phyloP scores from a whole-genome alignment of 129 eudicot species.

The Saposhnikovia divaricata region DNA sequence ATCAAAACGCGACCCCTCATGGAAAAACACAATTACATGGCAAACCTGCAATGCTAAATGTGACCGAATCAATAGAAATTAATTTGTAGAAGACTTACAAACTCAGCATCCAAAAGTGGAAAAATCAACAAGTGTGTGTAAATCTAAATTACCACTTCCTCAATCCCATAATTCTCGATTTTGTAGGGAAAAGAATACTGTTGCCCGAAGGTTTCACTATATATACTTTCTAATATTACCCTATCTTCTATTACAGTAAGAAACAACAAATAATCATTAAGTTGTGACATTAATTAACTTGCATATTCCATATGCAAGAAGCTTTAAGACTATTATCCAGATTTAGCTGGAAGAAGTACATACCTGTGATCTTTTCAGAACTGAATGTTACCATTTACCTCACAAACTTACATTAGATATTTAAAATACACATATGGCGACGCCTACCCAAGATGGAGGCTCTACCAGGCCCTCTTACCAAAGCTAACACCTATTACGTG shows the following conservation, averaged over 20 bases:
- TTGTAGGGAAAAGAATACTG: background rate
- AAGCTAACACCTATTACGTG: background rate
- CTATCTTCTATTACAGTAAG: background rate
- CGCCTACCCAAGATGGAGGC: background rate
- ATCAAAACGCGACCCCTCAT: slow-evolving; percentile 89
- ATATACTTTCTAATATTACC: background rate
- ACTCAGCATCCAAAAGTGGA: background rate
- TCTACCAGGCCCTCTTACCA: background rate
- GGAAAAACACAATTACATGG: slow-evolving; percentile 60
- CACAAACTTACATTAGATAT: background rate
- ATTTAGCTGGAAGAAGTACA: background rate
- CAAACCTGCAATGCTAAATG: slow-evolving; percentile 66
- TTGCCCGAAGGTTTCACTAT: background rate
- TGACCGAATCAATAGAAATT: slow-evolving; percentile 19
- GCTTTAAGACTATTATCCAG: background rate
- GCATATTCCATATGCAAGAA: background rate
- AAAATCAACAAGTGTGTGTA: background rate
- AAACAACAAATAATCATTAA: background rate
- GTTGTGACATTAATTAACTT: background rate
- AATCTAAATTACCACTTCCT: background rate
- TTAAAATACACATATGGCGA: background rate
- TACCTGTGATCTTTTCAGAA: background rate
- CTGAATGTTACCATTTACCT: background rate
- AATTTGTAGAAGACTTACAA: background rate
- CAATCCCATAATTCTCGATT: background rate